Evolutionary conservation across 2,329 filamentous ascomycete species (phyloP).

Genomic region (Pleomassaria siparia): DNA sequence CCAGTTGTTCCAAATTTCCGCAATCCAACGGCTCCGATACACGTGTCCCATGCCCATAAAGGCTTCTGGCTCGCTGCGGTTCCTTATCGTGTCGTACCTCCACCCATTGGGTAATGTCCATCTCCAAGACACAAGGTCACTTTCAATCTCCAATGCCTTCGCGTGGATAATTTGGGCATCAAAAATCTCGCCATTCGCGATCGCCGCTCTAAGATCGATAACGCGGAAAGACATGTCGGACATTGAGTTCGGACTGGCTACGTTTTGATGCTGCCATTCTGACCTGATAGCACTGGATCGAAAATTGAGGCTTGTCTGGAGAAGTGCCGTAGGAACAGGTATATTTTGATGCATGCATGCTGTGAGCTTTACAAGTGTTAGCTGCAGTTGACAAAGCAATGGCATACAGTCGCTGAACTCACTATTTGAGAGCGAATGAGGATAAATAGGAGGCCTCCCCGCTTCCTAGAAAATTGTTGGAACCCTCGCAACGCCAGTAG

Average conservation of each 20-base stretch:
- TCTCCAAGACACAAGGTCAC: constrained; percentile 9
- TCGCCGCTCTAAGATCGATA: constrained; percentile 18
- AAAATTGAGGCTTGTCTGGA: background rate
- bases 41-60: constrained; percentile 16
- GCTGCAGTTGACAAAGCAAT: background rate
- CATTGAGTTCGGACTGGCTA: constrained; percentile 6
- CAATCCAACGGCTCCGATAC: constrained; percentile 14
- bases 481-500: constrained; percentile 25
- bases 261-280: constrained; percentile 1
- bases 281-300: constrained; percentile 2
- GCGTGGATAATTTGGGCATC: constrained; percentile 11
- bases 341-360: constrained; percentile 21
- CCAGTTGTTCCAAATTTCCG: constrained; percentile 25
- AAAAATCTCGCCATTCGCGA: constrained; percentile 13
- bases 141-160: constrained; percentile 8
- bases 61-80: background rate
- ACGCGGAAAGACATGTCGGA: constrained; percentile 16
- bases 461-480: constrained; percentile 20
- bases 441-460: constrained; percentile 22
- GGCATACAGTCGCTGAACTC: constrained; percentile 3
- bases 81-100: constrained; percentile 3
- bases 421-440: constrained; percentile 30
- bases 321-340: constrained; percentile 8
- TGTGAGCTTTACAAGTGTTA: constrained; percentile 7
- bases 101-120: background rate